Conservation (phyloP, 1,284 basidiomycete genomes). For the Sporisorium iseilematis-ciliati region DNA sequence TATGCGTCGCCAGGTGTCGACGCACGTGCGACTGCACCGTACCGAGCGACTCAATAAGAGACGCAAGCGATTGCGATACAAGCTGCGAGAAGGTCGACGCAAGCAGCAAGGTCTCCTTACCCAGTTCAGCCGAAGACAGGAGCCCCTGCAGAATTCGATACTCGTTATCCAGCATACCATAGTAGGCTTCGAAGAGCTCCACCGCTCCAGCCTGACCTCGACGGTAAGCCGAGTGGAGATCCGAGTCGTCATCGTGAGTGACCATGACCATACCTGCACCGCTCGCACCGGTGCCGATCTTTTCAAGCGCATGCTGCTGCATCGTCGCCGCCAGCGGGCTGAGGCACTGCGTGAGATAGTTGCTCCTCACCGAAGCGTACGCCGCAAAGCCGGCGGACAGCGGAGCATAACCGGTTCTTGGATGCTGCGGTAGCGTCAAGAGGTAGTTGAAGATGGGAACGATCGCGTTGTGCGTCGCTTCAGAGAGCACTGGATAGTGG, state of each 20-base stretch:
- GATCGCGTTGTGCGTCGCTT: conserved; percentile 51
- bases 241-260: conserved; percentile 47
- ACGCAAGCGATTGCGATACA: conserved; percentile 27
- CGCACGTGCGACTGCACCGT: conserved; percentile 53
- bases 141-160: conserved; percentile 48
- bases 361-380: conserved; percentile 43
- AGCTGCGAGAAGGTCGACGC: conserved; percentile 49
- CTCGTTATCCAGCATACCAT: conserved; percentile 60
- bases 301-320: conserved; percentile 52
- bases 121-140: conserved; percentile 39
- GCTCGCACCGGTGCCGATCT: conserved; percentile 47
- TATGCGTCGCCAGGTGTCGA: conserved; percentile 55
- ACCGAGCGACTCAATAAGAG: conserved; percentile 42
- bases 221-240: conserved; percentile 42
- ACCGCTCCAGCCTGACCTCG: conserved; percentile 47
- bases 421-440: conserved; percentile 55
- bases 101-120: conserved; percentile 40
- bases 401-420: conserved; percentile 51
- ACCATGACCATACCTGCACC: conserved; percentile 55
- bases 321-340: conserved; percentile 32
- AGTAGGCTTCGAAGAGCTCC: conserved; percentile 54
- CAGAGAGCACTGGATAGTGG: conserved; percentile 46
- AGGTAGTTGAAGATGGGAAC: conserved; percentile 58
- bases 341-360: conserved; percentile 52
- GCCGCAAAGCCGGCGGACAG: conserved; percentile 49